Evolutionary conservation across 2,329 filamentous ascomycete species (phyloP).

Genomic region (Huntiella abstrusa): DNA sequence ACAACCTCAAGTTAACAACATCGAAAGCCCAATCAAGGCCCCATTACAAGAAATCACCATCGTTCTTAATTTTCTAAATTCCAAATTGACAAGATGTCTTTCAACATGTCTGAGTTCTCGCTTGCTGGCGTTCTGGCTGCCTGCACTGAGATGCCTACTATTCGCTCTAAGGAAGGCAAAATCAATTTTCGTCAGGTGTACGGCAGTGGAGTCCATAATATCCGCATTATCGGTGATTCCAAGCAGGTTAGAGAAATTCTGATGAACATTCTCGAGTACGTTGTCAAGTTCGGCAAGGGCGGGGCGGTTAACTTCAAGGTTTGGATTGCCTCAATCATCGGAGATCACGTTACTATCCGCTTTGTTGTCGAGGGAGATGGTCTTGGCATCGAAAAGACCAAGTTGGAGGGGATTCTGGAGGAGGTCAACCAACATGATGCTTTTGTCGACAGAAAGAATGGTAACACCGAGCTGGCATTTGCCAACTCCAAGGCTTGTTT

Average conservation of each 20-base stretch:
- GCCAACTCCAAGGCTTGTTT: conserved; percentile 69
- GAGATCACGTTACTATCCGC: conserved; percentile 45
- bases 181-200: conserved; percentile 52
- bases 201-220: conserved; percentile 35
- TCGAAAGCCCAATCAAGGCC: conserved; percentile 61
- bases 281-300: conserved; percentile 54
- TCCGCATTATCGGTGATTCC: conserved; percentile 68
- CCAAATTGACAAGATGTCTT: conserved; percentile 56
- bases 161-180: conserved; percentile 63
- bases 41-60: conserved; percentile 78
- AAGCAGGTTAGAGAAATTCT: conserved; percentile 69
- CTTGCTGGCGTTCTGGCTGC: conserved; percentile 56
- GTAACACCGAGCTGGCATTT: conserved; percentile 58
- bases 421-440: conserved; percentile 70
- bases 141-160: conserved; percentile 72
- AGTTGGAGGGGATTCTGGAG: conserved; percentile 53
- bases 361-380: conserved; percentile 63
- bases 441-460: conserved; percentile 60
- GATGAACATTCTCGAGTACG: conserved; percentile 60
- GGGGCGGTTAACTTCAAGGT: conserved; percentile 51
- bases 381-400: conserved; percentile 64
- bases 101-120: conserved; percentile 67
- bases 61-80: conserved; percentile 82
- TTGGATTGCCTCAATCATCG: conserved; percentile 40
- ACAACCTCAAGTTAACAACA: conserved; percentile 56